Percentiles rank a stretch among this genome's conserved stretches.
These are phyloP conservation scores for Glomus cerebriforme DNA, from an alignment of 192 early-diverging fungal genomes.

Conservation along the genomic window DNA sequence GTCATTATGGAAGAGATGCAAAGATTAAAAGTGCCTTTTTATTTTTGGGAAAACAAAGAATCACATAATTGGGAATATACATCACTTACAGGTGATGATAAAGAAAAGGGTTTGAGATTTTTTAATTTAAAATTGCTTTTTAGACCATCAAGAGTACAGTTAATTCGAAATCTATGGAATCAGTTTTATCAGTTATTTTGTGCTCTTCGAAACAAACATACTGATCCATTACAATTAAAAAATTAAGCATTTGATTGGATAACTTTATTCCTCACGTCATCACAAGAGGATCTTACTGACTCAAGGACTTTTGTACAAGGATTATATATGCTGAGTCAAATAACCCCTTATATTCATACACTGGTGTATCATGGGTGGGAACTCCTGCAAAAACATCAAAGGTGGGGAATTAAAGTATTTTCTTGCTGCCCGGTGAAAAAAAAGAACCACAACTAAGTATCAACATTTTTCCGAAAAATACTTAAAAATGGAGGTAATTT, in stretches of 20 bases:
- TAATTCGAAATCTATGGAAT: conserved; percentile 2
- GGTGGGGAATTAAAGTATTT: neutral
- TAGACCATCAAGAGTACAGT: neutral
- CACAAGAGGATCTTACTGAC: neutral
- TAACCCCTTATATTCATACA: conserved; percentile 12
- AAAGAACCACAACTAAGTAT: neutral
- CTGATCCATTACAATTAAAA: neutral
- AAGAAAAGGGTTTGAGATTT: neutral
- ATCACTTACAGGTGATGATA: neutral
- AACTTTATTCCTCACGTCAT: neutral
- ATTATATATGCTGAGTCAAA: conserved; percentile 5
- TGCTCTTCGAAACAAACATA: neutral
- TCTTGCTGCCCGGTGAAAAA: neutral
- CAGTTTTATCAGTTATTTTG: conserved; percentile 2
- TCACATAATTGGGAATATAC: neutral
- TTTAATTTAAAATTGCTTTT: conserved; percentile 11
- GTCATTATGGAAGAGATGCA: neutral
- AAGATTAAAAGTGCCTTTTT: neutral
- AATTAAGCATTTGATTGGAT: neutral
- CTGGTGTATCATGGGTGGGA: conserved; percentile 1
- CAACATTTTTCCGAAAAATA: neutral
- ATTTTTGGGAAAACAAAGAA: neutral
- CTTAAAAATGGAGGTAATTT: conserved; percentile 5
- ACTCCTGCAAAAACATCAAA: neutral
- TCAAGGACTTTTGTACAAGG: neutral